Evolutionary conservation across 2,329 filamentous ascomycete genomes (phyloP).

Genomic region (Pseudogymnoascus sp.): DNA sequence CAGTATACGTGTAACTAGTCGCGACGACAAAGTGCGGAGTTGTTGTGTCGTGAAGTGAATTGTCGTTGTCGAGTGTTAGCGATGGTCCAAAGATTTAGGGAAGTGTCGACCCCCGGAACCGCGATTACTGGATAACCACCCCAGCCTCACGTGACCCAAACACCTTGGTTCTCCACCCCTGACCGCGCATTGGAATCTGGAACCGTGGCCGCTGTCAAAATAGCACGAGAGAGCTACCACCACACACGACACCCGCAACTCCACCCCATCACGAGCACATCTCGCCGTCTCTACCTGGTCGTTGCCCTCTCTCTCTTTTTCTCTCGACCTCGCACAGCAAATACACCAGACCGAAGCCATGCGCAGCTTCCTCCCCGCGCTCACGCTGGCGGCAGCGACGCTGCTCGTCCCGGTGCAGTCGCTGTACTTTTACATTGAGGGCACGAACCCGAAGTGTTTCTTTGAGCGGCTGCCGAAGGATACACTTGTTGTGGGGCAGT

Average conservation of each 20-base stretch:
- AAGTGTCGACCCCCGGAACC: not conserved
- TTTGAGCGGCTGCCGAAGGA: slow-evolving; percentile 97
- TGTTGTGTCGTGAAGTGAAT: not conserved
- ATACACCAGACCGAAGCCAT: slow-evolving; percentile 32
- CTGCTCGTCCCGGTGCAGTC: slow-evolving; percentile 60
- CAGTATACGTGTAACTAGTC: not conserved
- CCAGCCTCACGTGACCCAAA: not conserved
- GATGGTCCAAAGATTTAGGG: not conserved
- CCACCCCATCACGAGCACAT: not conserved
- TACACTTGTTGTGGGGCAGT: slow-evolving; percentile 90
- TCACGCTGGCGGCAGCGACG: slow-evolving; percentile 48
- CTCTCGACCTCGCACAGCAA: not conserved
- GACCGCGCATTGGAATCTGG: slow-evolving; percentile 9
- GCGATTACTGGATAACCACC: slow-evolving; percentile 4
- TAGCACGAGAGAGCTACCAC: not conserved
- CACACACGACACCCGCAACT: not conserved
- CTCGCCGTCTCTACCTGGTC: not conserved
- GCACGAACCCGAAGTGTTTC: slow-evolving; percentile 83
- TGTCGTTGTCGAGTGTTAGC: not conserved
- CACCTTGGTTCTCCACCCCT: not conserved
- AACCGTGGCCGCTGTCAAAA: slow-evolving; percentile 9
- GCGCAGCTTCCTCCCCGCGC: slow-evolving; percentile 54
- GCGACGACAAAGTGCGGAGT: not conserved
- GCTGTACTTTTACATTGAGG: slow-evolving; percentile 93
- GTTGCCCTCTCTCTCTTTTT: not conserved